phyloP scores from a whole-genome alignment of 2,329 filamentous ascomycete species.

The Fusarium poae region DNA sequence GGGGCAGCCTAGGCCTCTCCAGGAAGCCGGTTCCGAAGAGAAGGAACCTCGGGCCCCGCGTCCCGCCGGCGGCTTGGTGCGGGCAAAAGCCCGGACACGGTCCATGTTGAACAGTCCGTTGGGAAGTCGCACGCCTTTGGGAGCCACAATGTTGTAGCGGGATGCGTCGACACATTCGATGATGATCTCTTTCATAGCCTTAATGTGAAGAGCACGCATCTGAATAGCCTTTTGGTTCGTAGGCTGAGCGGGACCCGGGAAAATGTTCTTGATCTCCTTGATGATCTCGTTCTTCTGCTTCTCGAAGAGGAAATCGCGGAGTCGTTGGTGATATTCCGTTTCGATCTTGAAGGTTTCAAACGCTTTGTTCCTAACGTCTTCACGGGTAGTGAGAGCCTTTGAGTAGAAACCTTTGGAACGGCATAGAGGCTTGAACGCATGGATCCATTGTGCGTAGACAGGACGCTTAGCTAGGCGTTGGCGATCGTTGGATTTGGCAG shows the following conservation, averaged over 20 bases:
- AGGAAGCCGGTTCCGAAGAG: no score
- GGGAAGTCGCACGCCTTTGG: slow-evolving; percentile 49
- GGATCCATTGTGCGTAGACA: slow-evolving; percentile 71
- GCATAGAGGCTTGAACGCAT: slow-evolving; percentile 71
- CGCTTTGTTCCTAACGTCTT: slow-evolving; percentile 65
- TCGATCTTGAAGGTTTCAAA: slow-evolving; percentile 63
- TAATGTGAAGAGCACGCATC: slow-evolving; percentile 54
- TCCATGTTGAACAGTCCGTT: slow-evolving; percentile 61
- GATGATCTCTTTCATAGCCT: slow-evolving; percentile 58
- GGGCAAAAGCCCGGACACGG: slow-evolving; percentile 55
- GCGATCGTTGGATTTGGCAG: slow-evolving; percentile 67
- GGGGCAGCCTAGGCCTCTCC: slow-evolving; percentile 46
- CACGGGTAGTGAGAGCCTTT: slow-evolving; percentile 52
- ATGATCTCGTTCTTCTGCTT: slow-evolving; percentile 58
- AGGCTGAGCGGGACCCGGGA: background rate
- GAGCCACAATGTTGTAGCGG: slow-evolving; percentile 53
- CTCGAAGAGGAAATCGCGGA: slow-evolving; percentile 56
- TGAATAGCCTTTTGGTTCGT: slow-evolving; percentile 39
- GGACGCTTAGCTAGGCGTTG: slow-evolving; percentile 67
- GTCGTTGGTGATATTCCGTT: slow-evolving; percentile 57
- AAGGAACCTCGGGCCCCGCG: background rate
- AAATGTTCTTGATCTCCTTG: slow-evolving; percentile 5
- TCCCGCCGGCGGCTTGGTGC: no score
- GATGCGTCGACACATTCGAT: slow-evolving; percentile 56
- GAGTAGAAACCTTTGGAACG: slow-evolving; percentile 56